Base-by-base conservation (phyloP, 2,329 filamentous ascomycete species). In the Cryphonectria japonica region DNA sequence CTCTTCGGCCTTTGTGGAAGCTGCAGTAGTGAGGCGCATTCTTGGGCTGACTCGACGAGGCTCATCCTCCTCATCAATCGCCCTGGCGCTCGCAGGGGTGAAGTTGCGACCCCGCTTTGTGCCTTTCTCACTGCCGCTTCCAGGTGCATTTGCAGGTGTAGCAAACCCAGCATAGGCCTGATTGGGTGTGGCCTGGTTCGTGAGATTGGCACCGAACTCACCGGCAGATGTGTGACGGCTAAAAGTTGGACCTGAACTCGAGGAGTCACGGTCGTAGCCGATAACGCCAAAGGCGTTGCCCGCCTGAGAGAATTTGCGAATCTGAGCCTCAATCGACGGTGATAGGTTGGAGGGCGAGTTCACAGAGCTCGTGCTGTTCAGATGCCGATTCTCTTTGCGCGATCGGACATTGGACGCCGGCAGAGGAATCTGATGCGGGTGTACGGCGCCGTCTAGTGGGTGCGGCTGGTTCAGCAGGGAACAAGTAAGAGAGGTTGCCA, bases 401-500 rank as follows among this genome's bases (percentile, higher is more conserved):
- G 84, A 83, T 66, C 80, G 83, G 29, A 84, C 71, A 68, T 85
- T 82, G 11, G 77, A 73, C 7, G 80, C 77, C 1, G 82, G 80
- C 0, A 77, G 71, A 3, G 75, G 71, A 60, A 78, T 76, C n/a
- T 74, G 75, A 22, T 79, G 73, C 13, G 78, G 75, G 19, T 79
- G 79, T 5, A 78, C 71, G 50, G 54, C 5, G 9, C 52, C 34
- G 3, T 81, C 78, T 2, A 83, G 75, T 0, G 83, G 80, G 41
- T 81, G 77, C 14, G 84, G 82, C 67, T 87, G 85, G 65, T 85
- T 85, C 39, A 87, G 78, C 54, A 87, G 76, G 0, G 85, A 86
- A 69, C 83, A 80, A 0, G 84, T 84, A 67, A 87, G 77, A n/a
- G 82, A 80, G 7, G 79, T 79, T 6, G 83, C 80, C 5, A 85